Evolutionary conservation across 129 eudicot genomes (phyloP).

Genomic region (Cynara cardunculus): DNA sequence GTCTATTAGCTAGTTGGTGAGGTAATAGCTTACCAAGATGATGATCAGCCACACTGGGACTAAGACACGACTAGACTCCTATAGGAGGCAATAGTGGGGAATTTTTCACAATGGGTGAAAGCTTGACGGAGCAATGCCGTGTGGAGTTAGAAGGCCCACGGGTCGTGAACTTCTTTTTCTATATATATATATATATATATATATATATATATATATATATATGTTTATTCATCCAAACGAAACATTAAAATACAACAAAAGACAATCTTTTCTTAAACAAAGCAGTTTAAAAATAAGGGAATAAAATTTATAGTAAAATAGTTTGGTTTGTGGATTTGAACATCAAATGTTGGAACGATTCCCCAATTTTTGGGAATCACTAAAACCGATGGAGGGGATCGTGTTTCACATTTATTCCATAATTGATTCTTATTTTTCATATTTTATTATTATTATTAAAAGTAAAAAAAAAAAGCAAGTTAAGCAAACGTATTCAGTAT

Average conservation of each 20-base stretch:
- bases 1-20: no score
- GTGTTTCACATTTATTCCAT: background rate
- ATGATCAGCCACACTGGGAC: no score
- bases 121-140: no score
- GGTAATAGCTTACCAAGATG: no score
- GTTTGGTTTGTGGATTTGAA: background rate
- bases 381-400: background rate
- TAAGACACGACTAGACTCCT: no score
- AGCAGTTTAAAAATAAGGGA: background rate
- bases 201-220: no score
- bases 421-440: background rate
- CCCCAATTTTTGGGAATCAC: background rate
- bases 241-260: background rate
- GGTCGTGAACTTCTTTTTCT: no score
- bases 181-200: no score
- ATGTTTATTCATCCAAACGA: background rate
- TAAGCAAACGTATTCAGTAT: background rate
- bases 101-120: no score
- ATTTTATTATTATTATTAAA: background rate
- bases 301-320: background rate
- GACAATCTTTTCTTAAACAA: background rate
- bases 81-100: no score
- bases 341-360: background rate
- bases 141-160: no score
- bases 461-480: no score